Base-by-base conservation (phyloP, 805 yeast genomes). In the Starmerella apicola region DNA sequence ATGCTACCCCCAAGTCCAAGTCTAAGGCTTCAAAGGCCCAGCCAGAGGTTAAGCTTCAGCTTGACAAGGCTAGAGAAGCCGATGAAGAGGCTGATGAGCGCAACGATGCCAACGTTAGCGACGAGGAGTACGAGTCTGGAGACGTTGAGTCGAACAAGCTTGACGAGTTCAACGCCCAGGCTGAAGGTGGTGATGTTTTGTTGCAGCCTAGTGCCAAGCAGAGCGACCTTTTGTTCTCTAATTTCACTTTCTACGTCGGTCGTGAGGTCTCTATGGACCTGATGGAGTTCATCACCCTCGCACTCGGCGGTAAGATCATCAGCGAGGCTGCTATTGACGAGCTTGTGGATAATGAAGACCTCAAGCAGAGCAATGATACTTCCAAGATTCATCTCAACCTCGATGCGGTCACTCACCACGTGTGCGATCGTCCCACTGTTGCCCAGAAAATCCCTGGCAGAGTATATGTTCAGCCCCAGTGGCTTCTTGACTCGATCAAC, bases 381-480 rank as follows among this genome's bases (percentile, higher is more conserved):
- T 46, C 52, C 27, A 64, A 59, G 37, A 50, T 58, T 36, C 52
- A 60, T 44, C 64, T 78, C 46, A 79, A 80, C 56, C 65, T 83
- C 41, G 66, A 74, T 23, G 64, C 68, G 37, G 74, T 91, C 36
- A 91, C 98, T 13, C 98, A 91, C 61, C 97, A 88, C 62, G 79
- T 91, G 51, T 78, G 79, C 48, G 98, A 91, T 62, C 77, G 98
- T 62, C 97, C 98, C 23, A 77, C 76, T 54, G 61, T 88, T 32
- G 58, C 69, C 22, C 70, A 74, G 48, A 82, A 78, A 58, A 83
- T 85, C 32, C 80, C 84, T 45, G 95, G 95, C 37, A 76, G 97
- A 67, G 82, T 94, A 0, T 91, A 91, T 57, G 61, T 88, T 35
- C 98, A 91, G 65, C 98, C 98, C 16, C 98, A 91, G 67, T 91